phyloP scores from a whole-genome alignment of 2,329 filamentous ascomycete species.

The Alternaria arborescens region DNA sequence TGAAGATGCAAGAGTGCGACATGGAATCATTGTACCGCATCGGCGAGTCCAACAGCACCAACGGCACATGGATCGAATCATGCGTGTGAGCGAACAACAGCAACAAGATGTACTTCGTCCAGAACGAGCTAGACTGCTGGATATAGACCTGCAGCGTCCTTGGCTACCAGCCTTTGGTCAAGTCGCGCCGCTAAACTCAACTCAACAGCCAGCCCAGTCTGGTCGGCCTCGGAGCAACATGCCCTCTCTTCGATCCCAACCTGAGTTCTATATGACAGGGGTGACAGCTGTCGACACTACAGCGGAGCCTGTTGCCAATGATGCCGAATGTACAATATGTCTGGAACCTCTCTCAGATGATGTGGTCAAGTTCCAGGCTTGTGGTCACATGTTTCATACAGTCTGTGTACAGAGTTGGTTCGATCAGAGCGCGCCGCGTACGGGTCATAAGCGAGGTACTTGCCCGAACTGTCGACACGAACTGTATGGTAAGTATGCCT shows the following conservation, averaged over 20 bases:
- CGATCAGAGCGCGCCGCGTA: not conserved
- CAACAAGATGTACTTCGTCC: not conserved
- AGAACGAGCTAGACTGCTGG: not conserved
- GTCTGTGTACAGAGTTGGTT: slow-evolving; percentile 12
- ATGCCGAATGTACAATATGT: slow-evolving; percentile 8
- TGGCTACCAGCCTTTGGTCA: not conserved
- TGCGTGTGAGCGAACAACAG: not conserved
- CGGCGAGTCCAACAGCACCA: not conserved
- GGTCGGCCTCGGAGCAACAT: not conserved
- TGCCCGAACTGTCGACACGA: slow-evolving; percentile 13
- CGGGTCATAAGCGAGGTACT: not conserved
- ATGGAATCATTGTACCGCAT: not conserved
- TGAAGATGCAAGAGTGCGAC: not conserved
- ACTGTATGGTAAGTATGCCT: slow-evolving; percentile 1
- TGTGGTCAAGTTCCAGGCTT: slow-evolving; percentile 9
- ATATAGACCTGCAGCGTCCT: not conserved
- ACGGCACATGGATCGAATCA: not conserved
- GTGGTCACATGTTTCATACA: slow-evolving; percentile 11
- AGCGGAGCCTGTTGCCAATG: not conserved
- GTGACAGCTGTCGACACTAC: slow-evolving; percentile 1
- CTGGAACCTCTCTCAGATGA: not conserved
- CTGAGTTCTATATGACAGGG: slow-evolving; percentile 17
- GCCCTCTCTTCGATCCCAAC: slow-evolving; percentile 13
- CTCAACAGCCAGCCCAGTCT: not conserved
- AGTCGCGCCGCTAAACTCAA: not conserved